Percentiles rank a stretch among this genome's conserved stretches.
phyloP scores from a whole-genome alignment of 768 basidiomycete genomes.

The Kwoniella newhampshirensis region DNA sequence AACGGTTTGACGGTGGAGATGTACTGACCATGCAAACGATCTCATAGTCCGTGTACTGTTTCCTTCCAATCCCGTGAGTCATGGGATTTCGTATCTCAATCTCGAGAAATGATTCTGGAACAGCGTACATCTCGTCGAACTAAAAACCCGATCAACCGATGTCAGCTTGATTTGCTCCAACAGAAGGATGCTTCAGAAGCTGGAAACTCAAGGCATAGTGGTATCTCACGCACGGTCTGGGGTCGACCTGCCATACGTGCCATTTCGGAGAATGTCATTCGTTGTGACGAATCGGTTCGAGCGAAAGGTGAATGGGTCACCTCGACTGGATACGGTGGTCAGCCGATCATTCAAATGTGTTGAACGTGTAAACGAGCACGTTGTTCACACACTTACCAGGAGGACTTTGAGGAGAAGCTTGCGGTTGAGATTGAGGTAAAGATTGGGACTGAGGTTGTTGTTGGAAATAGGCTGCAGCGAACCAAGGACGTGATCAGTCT shows the following conservation, averaged over 20 bases:
- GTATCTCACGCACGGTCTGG: conserved; percentile 47
- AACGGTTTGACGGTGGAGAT: neutral
- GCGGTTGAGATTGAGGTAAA: neutral
- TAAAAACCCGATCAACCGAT: conserved; percentile 5
- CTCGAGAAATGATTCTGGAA: conserved; percentile 94
- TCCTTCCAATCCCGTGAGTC: conserved; percentile 94
- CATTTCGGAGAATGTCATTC: conserved; percentile 48
- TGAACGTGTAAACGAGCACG: neutral
- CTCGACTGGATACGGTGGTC: conserved; percentile 35
- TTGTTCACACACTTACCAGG: conserved; percentile 30
- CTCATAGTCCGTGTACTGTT: conserved; percentile 99
- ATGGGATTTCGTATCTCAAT: conserved; percentile 96
- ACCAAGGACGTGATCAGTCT: neutral
- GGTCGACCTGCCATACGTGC: conserved; percentile 47
- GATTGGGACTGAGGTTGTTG: conserved; percentile 4
- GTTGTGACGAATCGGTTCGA: conserved; percentile 44
- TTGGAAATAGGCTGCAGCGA: conserved; percentile 11
- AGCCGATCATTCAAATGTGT: neutral
- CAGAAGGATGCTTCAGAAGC: neutral
- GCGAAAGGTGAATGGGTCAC: conserved; percentile 53
- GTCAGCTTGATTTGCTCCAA: too few species aligned
- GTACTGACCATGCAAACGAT: conserved; percentile 84
- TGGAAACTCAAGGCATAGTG: neutral
- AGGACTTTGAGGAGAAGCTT: conserved; percentile 31
- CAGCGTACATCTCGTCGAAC: conserved; percentile 96